These are phyloP conservation scores for Cucurbita pepo DNA, from an alignment of 306 rosid genomes.

Conservation along the genomic window DNA sequence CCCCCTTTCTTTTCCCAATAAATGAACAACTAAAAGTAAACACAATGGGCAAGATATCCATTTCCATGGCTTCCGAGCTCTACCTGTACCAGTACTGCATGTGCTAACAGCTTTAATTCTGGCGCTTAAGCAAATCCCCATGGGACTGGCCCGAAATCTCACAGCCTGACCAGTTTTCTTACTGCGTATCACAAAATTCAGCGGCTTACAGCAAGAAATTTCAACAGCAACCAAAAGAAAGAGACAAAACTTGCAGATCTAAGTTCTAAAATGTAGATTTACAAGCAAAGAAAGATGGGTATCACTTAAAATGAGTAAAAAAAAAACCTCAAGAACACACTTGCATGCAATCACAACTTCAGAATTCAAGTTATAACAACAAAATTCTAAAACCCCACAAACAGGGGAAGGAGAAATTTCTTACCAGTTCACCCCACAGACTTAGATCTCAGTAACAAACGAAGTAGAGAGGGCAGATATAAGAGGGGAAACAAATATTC, in stretches of 20 bases:
- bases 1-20: neutral
- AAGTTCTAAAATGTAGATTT: neutral
- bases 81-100: constrained; percentile 36
- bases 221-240: neutral
- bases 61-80: neutral
- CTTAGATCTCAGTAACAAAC: neutral
- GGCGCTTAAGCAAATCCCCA: constrained; percentile 44
- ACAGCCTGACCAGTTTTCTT: constrained; percentile 10
- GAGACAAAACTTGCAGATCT: neutral
- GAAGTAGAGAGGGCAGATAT: neutral
- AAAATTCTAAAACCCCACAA: neutral
- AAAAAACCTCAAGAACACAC: neutral
- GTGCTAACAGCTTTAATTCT: constrained; percentile 36
- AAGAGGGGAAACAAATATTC: neutral
- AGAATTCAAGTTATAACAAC: neutral
- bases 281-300: neutral
- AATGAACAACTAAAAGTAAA: neutral
- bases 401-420: neutral
- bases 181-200: constrained; percentile 18
- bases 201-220: neutral
- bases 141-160: constrained; percentile 8
- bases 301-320: neutral
- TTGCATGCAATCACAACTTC: neutral
- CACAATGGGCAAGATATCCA: neutral
- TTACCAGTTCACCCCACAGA: neutral